These are phyloP conservation scores for Gynandropsis gynandra DNA, from an alignment of 345 rosid genomes.

Conservation along the genomic window DNA sequence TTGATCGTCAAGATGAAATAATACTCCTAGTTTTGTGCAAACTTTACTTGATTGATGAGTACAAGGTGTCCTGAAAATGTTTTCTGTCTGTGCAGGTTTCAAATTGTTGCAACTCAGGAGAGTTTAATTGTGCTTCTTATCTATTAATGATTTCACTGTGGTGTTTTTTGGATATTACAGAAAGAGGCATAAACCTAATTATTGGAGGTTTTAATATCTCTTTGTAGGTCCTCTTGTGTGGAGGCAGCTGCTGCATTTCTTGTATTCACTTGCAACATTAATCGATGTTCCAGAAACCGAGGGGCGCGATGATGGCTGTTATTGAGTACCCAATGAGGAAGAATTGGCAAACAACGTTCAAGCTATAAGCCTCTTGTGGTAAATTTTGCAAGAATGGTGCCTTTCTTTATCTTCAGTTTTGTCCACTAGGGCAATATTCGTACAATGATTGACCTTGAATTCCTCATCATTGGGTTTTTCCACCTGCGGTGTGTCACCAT, in stretches of 20 bases:
- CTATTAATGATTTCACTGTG: slow-evolving; percentile 23
- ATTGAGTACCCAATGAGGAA: neutral
- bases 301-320: neutral
- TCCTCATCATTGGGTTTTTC: no score
- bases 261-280: neutral
- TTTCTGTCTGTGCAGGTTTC: slow-evolving; percentile 66
- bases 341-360: slow-evolving; percentile 7
- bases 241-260: slow-evolving; percentile 3
- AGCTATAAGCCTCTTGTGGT: neutral
- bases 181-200: slow-evolving; percentile 9
- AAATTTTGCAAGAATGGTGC: no score
- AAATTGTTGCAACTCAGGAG: slow-evolving; percentile 48
- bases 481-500: no score
- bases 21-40: slow-evolving; percentile 4
- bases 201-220: slow-evolving; percentile 17
- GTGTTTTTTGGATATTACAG: neutral
- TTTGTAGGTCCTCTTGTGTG: slow-evolving; percentile 22
- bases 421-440: no score
- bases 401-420: no score
- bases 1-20: no score
- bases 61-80: slow-evolving; percentile 30
- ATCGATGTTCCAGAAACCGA: slow-evolving; percentile 16
- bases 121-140: slow-evolving; percentile 27
- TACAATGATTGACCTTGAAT: no score
- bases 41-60: slow-evolving; percentile 25